Percentiles rank a stretch among this genome's conserved stretches.
These are phyloP conservation scores for Penicillium sclerotiorum DNA, from an alignment of 2,329 filamentous ascomycete genomes.

Conservation along the genomic window DNA sequence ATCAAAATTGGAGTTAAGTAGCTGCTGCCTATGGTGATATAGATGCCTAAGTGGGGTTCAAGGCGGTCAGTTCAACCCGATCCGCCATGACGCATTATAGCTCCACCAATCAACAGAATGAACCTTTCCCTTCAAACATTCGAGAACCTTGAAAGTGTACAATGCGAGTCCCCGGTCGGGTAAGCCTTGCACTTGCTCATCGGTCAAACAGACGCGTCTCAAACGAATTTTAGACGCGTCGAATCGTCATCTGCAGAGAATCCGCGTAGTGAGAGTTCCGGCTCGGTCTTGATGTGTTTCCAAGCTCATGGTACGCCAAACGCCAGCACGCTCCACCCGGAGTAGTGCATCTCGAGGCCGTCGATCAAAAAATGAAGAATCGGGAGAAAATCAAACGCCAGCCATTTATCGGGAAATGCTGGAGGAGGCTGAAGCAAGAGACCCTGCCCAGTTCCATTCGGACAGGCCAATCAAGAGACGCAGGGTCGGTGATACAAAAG, in stretches of 20 bases:
- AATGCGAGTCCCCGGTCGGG: no score
- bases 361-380: slow-evolving; percentile 10
- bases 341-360: slow-evolving; percentile 13
- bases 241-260: no score
- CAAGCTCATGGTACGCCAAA: slow-evolving; percentile 30
- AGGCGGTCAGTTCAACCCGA: slow-evolving; percentile 10
- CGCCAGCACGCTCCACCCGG: slow-evolving; percentile 18
- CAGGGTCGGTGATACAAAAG: slow-evolving; percentile 34
- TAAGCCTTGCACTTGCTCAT: no score
- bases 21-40: no score
- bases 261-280: no score
- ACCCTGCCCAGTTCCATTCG: slow-evolving; percentile 25
- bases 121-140: slow-evolving; percentile 5
- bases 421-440: slow-evolving; percentile 41
- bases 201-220: not conserved
- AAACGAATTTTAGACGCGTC: no score
- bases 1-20: no score
- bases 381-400: slow-evolving; percentile 33
- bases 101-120: slow-evolving; percentile 14
- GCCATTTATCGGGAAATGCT: slow-evolving; percentile 48
- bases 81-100: slow-evolving; percentile 20
- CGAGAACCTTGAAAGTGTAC: not conserved
- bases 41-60: not conserved
- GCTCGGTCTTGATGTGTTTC: no score
- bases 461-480: slow-evolving; percentile 42